A percentile compares a stretch with the other conserved stretches of the same genome.
Conservation (phyloP, 1,284 basidiomycete genomes). For the Trametes sp. region DNA sequence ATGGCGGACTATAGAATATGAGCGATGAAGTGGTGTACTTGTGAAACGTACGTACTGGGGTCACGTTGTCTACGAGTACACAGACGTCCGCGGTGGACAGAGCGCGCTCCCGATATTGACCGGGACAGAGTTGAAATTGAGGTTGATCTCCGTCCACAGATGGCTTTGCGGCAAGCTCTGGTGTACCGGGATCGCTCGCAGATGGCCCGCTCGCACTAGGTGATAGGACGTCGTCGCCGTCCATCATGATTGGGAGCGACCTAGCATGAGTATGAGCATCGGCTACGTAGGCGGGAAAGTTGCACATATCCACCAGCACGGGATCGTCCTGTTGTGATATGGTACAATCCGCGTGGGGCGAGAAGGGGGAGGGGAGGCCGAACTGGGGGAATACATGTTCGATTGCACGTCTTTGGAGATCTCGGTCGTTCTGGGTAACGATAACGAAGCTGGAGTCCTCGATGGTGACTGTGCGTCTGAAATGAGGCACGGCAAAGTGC, state of each 20-base stretch:
- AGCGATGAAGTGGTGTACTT: not conserved
- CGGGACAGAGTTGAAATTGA: no score
- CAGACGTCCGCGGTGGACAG: not conserved
- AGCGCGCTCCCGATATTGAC: no score
- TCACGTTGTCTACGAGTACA: not conserved
- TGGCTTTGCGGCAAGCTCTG: no score
- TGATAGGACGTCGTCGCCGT: no score
- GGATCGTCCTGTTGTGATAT: not conserved
- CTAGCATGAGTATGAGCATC: no score
- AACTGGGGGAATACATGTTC: not conserved
- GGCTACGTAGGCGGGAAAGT: no score
- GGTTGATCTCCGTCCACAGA: no score
- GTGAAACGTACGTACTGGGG: not conserved
- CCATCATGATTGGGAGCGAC: no score
- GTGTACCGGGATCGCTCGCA: no score
- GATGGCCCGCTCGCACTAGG: no score
- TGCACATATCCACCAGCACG: not conserved
- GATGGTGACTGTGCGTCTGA: slow-evolving; percentile 48
- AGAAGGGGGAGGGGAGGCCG: slow-evolving; percentile 1
- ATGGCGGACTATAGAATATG: not conserved
- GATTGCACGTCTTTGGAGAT: slow-evolving; percentile 41
- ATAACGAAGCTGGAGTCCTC: slow-evolving; percentile 54
- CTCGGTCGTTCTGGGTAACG: slow-evolving; percentile 74
- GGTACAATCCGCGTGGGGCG: not conserved
- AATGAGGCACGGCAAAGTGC: slow-evolving; percentile 48